Conservation (phyloP, 1,139 yeast genomes). For the Sugiyamaella neomexicana region DNA sequence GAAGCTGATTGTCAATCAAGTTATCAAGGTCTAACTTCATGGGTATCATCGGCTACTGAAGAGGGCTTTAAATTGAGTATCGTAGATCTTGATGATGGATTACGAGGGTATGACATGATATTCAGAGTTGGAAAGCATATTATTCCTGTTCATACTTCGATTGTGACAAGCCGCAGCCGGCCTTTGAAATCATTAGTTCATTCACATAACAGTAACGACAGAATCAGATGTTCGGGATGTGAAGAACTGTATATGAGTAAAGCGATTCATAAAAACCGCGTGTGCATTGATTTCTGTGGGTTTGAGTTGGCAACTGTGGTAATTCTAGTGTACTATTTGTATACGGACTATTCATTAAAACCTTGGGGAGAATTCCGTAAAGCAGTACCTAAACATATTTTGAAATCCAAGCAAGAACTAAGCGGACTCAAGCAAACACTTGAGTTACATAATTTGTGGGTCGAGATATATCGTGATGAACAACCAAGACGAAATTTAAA, state of each 20-base stretch:
- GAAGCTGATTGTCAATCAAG: slow-evolving; percentile 11
- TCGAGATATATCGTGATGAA: slow-evolving; percentile 27
- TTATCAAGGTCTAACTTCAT: slow-evolving; percentile 14
- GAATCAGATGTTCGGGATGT: slow-evolving; percentile 1
- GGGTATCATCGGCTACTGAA: slow-evolving; percentile 20
- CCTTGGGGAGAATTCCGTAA: slow-evolving; percentile 43
- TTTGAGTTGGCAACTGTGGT: slow-evolving; percentile 38
- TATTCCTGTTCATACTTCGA: slow-evolving; percentile 33
- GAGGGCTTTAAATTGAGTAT: slow-evolving; percentile 18
- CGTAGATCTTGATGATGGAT: slow-evolving; percentile 13
- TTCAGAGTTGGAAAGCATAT: slow-evolving; percentile 22
- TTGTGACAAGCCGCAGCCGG: neutral
- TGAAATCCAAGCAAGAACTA: slow-evolving; percentile 34
- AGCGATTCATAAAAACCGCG: neutral
- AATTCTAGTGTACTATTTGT: slow-evolving; percentile 47
- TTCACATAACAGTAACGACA: neutral
- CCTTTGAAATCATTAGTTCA: slow-evolving; percentile 3
- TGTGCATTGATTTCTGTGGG: slow-evolving; percentile 26
- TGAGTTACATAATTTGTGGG: slow-evolving; percentile 27
- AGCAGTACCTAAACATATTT: slow-evolving; percentile 28
- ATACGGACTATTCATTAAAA: slow-evolving; percentile 48
- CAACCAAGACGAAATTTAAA: slow-evolving; percentile 24
- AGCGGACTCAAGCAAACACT: slow-evolving; percentile 26
- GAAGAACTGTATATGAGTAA: slow-evolving; percentile 5
- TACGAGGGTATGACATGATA: slow-evolving; percentile 27